These are phyloP conservation scores for Plantago ovata DNA, from an alignment of 257 asterid species.

Conservation along the genomic window DNA sequence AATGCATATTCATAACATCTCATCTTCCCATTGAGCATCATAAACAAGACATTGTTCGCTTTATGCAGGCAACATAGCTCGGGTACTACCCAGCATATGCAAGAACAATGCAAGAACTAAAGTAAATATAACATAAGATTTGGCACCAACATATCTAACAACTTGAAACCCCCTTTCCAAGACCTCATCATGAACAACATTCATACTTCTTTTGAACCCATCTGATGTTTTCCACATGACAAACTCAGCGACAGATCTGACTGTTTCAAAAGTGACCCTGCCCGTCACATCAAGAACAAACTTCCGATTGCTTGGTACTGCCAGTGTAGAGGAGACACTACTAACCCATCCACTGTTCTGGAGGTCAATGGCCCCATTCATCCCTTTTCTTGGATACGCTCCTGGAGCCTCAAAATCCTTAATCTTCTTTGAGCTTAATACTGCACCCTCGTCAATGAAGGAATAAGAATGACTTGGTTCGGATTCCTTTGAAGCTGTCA, in stretches of 20 bases:
- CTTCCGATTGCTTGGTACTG: constrained; percentile 79
- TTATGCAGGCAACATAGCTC: constrained; percentile 54
- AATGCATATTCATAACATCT: neutral
- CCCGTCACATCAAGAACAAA: constrained; percentile 89
- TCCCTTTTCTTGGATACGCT: constrained; percentile 26
- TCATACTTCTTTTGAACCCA: constrained; percentile 53
- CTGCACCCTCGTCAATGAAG: constrained; percentile 32
- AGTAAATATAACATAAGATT: constrained; percentile 71
- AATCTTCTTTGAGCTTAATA: constrained; percentile 19
- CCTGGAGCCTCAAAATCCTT: constrained; percentile 31
- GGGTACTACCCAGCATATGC: constrained; percentile 58
- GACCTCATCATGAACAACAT: constrained; percentile 59
- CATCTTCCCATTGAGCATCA: constrained; percentile 14
- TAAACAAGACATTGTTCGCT: constrained; percentile 5
- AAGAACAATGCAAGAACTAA: constrained; percentile 64
- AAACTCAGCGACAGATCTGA: constrained; percentile 65
- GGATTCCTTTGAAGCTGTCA: constrained; percentile 56
- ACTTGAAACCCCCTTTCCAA: constrained; percentile 70
- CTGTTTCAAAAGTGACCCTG: constrained; percentile 84
- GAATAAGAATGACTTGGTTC: constrained; percentile 30
- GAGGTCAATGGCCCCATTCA: constrained; percentile 27
- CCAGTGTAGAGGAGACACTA: constrained; percentile 69
- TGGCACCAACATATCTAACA: constrained; percentile 69
- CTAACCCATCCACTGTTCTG: constrained; percentile 65
- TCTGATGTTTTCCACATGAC: constrained; percentile 57